Evolutionary conservation across 306 rosid genomes (phyloP).

Genomic region (Lotus japonicus): DNA sequence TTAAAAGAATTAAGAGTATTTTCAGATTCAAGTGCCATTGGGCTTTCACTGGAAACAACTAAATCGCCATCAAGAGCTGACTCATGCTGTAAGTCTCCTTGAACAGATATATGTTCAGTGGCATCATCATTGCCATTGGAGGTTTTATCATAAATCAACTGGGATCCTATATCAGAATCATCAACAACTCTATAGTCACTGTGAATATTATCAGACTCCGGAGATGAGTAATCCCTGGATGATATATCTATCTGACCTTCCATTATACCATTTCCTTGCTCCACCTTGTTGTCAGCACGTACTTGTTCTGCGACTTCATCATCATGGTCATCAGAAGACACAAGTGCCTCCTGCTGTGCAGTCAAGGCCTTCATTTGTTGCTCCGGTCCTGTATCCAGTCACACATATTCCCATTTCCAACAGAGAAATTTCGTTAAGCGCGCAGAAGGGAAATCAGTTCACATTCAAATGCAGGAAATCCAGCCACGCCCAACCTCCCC

Average conservation of each 20-base stretch:
- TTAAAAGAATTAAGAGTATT: constrained; percentile 36
- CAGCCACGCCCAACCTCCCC: background rate
- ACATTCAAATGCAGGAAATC: background rate
- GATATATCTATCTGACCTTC: constrained; percentile 43
- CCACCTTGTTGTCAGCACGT: constrained; percentile 15
- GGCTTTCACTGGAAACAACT: constrained; percentile 24
- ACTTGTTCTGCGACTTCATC: constrained; percentile 26
- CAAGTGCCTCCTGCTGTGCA: constrained; percentile 49
- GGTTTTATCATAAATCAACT: constrained; percentile 33
- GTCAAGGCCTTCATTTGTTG: constrained; percentile 70
- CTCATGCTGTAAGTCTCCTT: constrained; percentile 37
- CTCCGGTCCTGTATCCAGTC: constrained; percentile 41
- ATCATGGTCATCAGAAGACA: constrained; percentile 48
- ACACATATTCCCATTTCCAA: constrained; percentile 4
- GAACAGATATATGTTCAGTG: constrained; percentile 32
- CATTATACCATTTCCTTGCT: constrained; percentile 32
- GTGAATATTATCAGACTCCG: constrained; percentile 39
- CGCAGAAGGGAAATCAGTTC: constrained; percentile 13
- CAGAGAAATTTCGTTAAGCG: background rate
- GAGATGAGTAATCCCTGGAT: constrained; percentile 42
- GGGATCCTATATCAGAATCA: constrained; percentile 40
- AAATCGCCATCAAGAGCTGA: constrained; percentile 37
- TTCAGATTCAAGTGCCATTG: constrained; percentile 39
- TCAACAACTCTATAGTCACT: constrained; percentile 39
- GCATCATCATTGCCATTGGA: constrained; percentile 38